These are phyloP conservation scores for Globisporangium acanthophoron DNA, from an alignment of 352 stramenopile species.

Conservation along the genomic window DNA sequence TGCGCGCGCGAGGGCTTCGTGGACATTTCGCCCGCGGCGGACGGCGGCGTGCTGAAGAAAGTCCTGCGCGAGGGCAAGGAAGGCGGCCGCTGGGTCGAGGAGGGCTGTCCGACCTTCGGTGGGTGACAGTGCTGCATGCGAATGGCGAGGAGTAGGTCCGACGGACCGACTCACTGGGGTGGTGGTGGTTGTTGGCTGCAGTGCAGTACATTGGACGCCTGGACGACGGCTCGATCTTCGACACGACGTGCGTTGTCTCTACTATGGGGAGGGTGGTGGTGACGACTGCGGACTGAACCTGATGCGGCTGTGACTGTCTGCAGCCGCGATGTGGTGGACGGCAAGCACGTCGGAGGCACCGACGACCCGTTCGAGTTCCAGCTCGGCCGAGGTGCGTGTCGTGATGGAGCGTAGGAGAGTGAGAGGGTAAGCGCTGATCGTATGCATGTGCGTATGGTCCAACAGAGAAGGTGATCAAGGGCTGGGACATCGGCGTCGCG, in stretches of 20 bases:
- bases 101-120: constrained; percentile 81
- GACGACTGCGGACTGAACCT: background rate
- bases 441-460: background rate
- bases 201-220: constrained; percentile 83
- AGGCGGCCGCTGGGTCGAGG: constrained; percentile 50
- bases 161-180: background rate
- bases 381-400: constrained; percentile 51
- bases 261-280: background rate
- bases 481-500: constrained; percentile 79
- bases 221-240: constrained; percentile 83
- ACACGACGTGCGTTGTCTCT: constrained; percentile 56
- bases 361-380: constrained; percentile 86
- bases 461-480: constrained; percentile 81
- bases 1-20: constrained; percentile 73
- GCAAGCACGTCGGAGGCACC: constrained; percentile 76
- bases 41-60: constrained; percentile 82
- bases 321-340: constrained; percentile 74
- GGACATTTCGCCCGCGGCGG: constrained; percentile 69
- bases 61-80: constrained; percentile 55
- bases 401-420: background rate
- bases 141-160: too few relatives aligned
- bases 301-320: background rate
- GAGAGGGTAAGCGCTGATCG: background rate
- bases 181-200: constrained; percentile 7
- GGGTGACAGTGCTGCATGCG: background rate